These are phyloP conservation scores for Vitis vinifera DNA, from an alignment of 164 flowering plant species.

Conservation along the genomic window ASM3070453v1 NC_081815.1:725501-726000, in stretches of 20 bases:
- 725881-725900: background rate
- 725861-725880: background rate
- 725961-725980: no score
- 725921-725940: background rate
- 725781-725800: slow-evolving; percentile 27
- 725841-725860: slow-evolving; percentile 29
- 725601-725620: slow-evolving; percentile 12
- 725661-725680: slow-evolving; percentile 53
- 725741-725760: slow-evolving; percentile 16
- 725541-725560: slow-evolving; percentile 6
- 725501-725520: slow-evolving; percentile 8
- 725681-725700: slow-evolving; percentile 90
- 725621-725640: no score
- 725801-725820: slow-evolving; percentile 60
- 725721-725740: slow-evolving; percentile 28
- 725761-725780: slow-evolving; percentile 41
- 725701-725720: slow-evolving; percentile 27
- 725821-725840: slow-evolving; percentile 56
- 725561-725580: slow-evolving; percentile 15
- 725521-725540: slow-evolving; percentile 12
- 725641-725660: background rate
- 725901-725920: no score
- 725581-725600: slow-evolving; percentile 80
- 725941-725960: background rate
- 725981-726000: no score